Base-by-base conservation (phyloP, 2,329 filamentous ascomycete species). In the Fusarium robinianum region DNA sequence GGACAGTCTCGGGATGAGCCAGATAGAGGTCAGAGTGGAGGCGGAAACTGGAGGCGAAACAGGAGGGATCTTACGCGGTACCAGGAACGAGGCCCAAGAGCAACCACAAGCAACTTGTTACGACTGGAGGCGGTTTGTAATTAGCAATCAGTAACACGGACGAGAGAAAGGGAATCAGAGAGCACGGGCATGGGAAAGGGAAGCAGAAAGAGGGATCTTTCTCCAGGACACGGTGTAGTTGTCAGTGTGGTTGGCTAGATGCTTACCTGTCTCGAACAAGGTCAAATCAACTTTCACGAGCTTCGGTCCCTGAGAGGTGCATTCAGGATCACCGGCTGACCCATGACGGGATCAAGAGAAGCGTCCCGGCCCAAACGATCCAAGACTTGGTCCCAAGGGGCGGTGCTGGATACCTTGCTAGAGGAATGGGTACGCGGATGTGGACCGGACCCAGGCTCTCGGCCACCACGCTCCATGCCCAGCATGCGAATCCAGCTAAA, bases 41-140 rank as follows among this genome's bases (percentile, higher is more conserved):
- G 38, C 40, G 15, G 41, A 32, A 27, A 46, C 46, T 44, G 12
- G 47, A 48, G 51, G 47, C 29, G 29, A 52, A 49, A 52, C 6
- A 34, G 21, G 14, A 27, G 49, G 36, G 34, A 16, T 35, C 24
- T 37, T 46, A 38, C 49, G 25, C 49, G 25, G 34, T 33, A 16
- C 39, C 46, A 49, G 50, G 42, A 21, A 38, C 26, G 43, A 42
- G 40, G 25, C 27, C 33, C 36, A 31, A 32, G 23, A 15, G 12
- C 39, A 41, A 27, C 25, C n/a, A 15, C 21, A 22, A 30, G 24
- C 48, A 46, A 27, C 49, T 48, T 55, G 33, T 55, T 9, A 52
- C 18, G 15, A 23, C 30, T 40, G 27, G 27, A 16, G 32, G 17
- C 31, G 44, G 25, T 24, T 26, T 41, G 26, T 25, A 31, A 18